phyloP scores from a whole-genome alignment of 768 basidiomycete species.

The Rhizopogon salebrosus region DNA sequence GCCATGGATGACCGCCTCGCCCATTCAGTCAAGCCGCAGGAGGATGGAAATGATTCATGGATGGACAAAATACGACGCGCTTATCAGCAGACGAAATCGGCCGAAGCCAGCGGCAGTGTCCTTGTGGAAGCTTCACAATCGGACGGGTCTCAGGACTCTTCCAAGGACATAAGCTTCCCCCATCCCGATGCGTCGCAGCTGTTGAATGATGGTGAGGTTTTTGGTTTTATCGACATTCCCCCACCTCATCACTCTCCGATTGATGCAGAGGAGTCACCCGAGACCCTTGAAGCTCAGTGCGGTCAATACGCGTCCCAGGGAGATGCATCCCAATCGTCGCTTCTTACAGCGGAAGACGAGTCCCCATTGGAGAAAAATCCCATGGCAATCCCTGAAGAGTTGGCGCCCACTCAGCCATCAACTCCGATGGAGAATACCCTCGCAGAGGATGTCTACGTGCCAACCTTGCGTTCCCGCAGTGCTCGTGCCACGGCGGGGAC shows the following conservation, averaged over 20 bases:
- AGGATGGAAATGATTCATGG: slow-evolving; percentile 4
- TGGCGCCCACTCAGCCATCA: neutral
- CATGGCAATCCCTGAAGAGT: neutral
- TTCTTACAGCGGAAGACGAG: neutral
- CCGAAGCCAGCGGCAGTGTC: slow-evolving; percentile 14
- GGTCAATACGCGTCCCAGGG: neutral
- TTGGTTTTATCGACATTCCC: neutral
- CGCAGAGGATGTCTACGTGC: neutral
- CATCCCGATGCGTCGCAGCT: slow-evolving; percentile 4
- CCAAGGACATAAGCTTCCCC: slow-evolving; percentile 26
- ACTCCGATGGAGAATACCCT: neutral
- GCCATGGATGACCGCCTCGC: neutral
- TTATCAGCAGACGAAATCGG: slow-evolving; percentile 8
- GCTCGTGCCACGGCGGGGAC: neutral
- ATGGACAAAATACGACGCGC: neutral
- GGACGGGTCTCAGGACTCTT: slow-evolving; percentile 19
- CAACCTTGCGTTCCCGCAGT: neutral
- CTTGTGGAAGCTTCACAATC: slow-evolving; percentile 47
- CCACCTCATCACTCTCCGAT: neutral
- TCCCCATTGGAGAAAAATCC: neutral
- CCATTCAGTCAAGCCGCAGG: neutral
- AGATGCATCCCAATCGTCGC: neutral
- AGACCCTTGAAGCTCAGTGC: neutral
- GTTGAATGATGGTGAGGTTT: neutral
- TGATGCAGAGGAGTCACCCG: neutral